These are phyloP conservation scores for Curvularia sp. DNA, from an alignment of 2,329 filamentous ascomycete species.

Conservation along the genomic window DNA sequence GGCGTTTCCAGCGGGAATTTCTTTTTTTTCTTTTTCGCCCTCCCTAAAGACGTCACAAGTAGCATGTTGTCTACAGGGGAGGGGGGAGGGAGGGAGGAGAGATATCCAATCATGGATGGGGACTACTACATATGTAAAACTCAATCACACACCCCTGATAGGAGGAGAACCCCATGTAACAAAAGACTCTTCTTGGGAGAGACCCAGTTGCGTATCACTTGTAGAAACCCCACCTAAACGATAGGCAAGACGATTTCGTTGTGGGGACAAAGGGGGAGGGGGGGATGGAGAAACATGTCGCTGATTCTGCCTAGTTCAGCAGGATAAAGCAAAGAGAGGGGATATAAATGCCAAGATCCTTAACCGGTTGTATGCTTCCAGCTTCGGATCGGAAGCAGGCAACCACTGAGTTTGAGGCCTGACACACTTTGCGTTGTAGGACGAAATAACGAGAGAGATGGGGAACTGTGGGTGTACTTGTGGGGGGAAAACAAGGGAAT, in stretches of 20 bases:
- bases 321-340: neutral
- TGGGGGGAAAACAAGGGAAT: neutral
- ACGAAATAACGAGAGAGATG: no score
- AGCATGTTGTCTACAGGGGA: no score
- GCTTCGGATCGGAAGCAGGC: neutral
- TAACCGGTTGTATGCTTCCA: constrained; percentile 1
- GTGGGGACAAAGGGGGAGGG: neutral
- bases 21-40: no score
- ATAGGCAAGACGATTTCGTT: neutral
- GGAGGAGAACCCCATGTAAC: no score
- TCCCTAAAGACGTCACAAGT: no score
- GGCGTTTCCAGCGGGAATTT: no score
- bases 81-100: no score
- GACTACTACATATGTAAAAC: no score
- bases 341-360: neutral
- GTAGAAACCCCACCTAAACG: neutral
- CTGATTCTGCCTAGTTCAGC: neutral
- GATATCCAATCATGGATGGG: no score
- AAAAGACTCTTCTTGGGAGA: no score
- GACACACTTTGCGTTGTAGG: neutral
- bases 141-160: no score
- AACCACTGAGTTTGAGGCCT: neutral
- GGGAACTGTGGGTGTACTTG: neutral
- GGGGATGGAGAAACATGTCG: neutral
- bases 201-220: no score